These are phyloP conservation scores for Neurospora sp. DNA, from an alignment of 495 filamentous ascomycete species.

Conservation along the genomic window DNA sequence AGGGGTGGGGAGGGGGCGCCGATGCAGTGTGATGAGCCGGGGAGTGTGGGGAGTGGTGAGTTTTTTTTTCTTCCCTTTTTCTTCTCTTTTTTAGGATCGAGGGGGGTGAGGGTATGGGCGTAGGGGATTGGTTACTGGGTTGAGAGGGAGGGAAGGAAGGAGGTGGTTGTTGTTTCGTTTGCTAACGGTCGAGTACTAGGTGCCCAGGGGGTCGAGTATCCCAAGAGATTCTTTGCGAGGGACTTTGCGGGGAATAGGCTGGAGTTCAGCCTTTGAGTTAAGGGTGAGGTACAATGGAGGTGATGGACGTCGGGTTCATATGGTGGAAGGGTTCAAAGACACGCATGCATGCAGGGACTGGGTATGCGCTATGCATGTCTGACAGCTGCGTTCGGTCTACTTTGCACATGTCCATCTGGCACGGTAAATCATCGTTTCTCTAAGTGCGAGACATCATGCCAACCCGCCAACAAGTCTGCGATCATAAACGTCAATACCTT, in stretches of 20 bases:
- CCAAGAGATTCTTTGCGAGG: conserved; percentile 50
- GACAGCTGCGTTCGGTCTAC: neutral
- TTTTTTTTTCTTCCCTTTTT: neutral
- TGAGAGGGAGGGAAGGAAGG: neutral
- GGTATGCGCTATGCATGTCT: neutral
- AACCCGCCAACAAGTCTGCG: neutral
- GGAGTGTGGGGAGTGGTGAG: conserved; percentile 40
- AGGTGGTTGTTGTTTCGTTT: neutral
- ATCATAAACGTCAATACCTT: neutral
- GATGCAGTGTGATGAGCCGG: conserved; percentile 45
- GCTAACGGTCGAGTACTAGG: conserved; percentile 21
- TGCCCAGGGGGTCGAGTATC: conserved; percentile 46
- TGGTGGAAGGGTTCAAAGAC: neutral
- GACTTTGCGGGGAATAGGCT: conserved; percentile 54
- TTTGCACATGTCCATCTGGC: neutral
- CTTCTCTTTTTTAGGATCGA: neutral
- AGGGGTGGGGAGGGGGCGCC: conserved; percentile 40
- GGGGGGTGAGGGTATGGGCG: neutral
- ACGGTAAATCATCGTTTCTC: neutral
- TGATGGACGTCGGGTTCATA: neutral
- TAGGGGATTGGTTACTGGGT: neutral
- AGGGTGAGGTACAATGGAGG: neutral
- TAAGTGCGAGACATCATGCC: neutral
- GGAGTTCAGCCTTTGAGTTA: conserved; percentile 47
- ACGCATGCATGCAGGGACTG: neutral